Conservation (phyloP, 2,329 filamentous ascomycete genomes). For the Corniculantispora saksenae region DNA sequence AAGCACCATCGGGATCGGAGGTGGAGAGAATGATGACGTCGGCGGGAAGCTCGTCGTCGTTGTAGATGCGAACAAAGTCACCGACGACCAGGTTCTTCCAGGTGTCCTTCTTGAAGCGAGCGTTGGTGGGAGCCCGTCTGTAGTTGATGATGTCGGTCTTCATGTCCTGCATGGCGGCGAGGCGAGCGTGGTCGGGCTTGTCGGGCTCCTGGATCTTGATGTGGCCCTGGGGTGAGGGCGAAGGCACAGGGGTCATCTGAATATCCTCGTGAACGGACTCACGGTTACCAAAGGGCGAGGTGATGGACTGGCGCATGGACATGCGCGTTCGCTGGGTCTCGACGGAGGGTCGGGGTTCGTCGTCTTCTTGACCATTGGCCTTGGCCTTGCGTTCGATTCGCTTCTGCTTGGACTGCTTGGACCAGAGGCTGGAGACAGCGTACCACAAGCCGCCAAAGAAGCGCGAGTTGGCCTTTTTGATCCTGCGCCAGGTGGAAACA, state of each 20-base stretch:
- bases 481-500: conserved; percentile 78
- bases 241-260: conserved; percentile 93
- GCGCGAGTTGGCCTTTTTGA: conserved; percentile 84
- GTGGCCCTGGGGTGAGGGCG: conserved; percentile 60
- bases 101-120: conserved; percentile 85
- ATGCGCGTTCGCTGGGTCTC: conserved; percentile 38
- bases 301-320: conserved; percentile 39
- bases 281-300: conserved; percentile 56
- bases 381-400: conserved; percentile 48
- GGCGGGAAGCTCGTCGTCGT: conserved; percentile 91
- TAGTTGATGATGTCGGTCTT: conserved; percentile 71
- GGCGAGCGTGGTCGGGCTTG: conserved; percentile 35
- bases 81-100: conserved; percentile 97
- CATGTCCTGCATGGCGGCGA: conserved; percentile 44
- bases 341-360: conserved; percentile 63
- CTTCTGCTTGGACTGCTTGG: conserved; percentile 51
- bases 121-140: conserved; percentile 63
- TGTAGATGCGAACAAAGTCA: conserved; percentile 95
- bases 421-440: conserved; percentile 49
- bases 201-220: conserved; percentile 43
- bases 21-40: conserved; percentile 92
- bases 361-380: conserved; percentile 31
- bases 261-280: conserved; percentile 69
- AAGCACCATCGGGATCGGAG: conserved; percentile 89
- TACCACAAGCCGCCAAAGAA: conserved; percentile 57